Conservation (phyloP, 2,329 filamentous ascomycete genomes). For the Conoideocrella luteorostrata region DNA sequence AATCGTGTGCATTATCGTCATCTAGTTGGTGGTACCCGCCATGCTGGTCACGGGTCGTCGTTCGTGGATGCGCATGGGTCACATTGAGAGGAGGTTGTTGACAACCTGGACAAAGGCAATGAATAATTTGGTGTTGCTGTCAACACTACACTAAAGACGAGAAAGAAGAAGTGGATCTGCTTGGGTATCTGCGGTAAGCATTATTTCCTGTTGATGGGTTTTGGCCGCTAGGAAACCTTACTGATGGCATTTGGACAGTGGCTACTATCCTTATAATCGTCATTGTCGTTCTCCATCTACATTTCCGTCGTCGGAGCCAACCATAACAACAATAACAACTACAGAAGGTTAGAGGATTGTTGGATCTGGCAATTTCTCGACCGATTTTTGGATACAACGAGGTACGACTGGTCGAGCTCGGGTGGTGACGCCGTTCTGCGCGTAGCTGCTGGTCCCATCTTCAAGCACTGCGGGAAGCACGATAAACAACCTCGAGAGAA, state of each 20-base stretch:
- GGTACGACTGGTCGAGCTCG: too few relatives aligned
- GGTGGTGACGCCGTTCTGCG: too few relatives aligned
- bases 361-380: too few relatives aligned
- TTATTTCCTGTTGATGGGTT: background rate
- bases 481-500: too few relatives aligned
- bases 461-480: too few relatives aligned
- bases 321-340: conserved; percentile 18
- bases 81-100: conserved; percentile 76
- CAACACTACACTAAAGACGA: conserved; percentile 68
- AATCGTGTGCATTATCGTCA: too few relatives aligned
- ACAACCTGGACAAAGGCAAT: conserved; percentile 81
- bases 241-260: conserved; percentile 27
- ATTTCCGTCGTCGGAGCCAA: conserved; percentile 35
- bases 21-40: too few relatives aligned
- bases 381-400: too few relatives aligned
- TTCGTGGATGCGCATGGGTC: too few relatives aligned
- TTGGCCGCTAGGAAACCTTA: background rate
- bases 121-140: conserved; percentile 77
- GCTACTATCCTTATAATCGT: conserved; percentile 47
- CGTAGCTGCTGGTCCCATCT: too few relatives aligned
- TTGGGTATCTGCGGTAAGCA: conserved; percentile 62
- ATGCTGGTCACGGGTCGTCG: too few relatives aligned
- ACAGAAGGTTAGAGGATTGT: too few relatives aligned
- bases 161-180: conserved; percentile 97
- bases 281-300: conserved; percentile 44